phyloP scores from a whole-genome alignment of 495 filamentous ascomycete genomes.

The Annulohypoxylon bovei region DNA sequence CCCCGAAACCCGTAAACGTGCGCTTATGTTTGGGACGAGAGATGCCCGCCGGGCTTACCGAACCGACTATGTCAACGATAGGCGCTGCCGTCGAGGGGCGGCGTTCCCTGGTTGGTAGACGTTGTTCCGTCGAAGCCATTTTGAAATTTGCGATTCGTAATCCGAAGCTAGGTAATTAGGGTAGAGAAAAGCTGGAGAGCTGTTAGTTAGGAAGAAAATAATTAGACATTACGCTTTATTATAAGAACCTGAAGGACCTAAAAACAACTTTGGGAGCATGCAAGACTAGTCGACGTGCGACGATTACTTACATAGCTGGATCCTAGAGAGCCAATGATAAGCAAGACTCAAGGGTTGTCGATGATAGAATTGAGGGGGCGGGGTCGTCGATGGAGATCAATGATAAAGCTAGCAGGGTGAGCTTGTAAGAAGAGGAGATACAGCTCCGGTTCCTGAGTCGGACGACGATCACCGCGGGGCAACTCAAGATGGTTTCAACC shows the following conservation, averaged over 20 bases:
- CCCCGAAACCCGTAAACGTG: constrained; percentile 90
- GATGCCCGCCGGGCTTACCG: constrained; percentile 74
- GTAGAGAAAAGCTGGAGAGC: constrained; percentile 9
- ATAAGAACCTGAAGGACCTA: background rate
- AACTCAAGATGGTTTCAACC: no score
- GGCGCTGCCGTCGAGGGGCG: constrained; percentile 83
- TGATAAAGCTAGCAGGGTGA: constrained; percentile 26
- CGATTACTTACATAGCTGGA: constrained; percentile 29
- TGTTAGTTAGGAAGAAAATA: constrained; percentile 4
- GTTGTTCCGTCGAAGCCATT: constrained; percentile 51
- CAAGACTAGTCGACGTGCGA: constrained; percentile 14
- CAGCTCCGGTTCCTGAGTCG: constrained; percentile 33
- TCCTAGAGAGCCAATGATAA: constrained; percentile 14
- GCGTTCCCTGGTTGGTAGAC: constrained; percentile 59
- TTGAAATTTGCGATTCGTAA: constrained; percentile 7
- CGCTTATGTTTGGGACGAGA: constrained; percentile 94
- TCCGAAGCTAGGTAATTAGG: constrained; percentile 7
- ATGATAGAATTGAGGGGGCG: constrained; percentile 40
- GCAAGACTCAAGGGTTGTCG: constrained; percentile 15
- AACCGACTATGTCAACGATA: constrained; percentile 82
- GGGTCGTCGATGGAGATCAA: constrained; percentile 26
- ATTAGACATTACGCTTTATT: constrained; percentile 10
- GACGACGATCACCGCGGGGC: constrained; percentile 36
- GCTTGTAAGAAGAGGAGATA: constrained; percentile 18
- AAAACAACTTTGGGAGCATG: constrained; percentile 1